These are phyloP conservation scores for Scedosporium minutisporum DNA, from an alignment of 2,329 filamentous ascomycete genomes.

Conservation along the genomic window DNA sequence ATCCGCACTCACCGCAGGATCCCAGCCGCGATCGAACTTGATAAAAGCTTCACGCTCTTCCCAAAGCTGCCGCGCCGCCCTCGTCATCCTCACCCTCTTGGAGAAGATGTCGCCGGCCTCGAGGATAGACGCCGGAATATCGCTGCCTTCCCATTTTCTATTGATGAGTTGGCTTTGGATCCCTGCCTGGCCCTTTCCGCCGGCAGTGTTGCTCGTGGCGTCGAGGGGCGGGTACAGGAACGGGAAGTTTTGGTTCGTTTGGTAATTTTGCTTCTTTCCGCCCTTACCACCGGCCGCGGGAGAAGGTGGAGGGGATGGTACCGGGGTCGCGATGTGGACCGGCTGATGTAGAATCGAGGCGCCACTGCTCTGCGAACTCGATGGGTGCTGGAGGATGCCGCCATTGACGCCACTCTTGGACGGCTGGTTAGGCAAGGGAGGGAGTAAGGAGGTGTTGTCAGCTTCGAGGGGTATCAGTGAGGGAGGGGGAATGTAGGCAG, in stretches of 20 bases:
- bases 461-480: slow-evolving; percentile 76
- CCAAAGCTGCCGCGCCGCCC: slow-evolving; percentile 89
- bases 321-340: slow-evolving; percentile 96
- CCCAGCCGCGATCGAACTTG: slow-evolving; percentile 87
- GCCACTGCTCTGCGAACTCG: slow-evolving; percentile 46
- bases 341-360: slow-evolving; percentile 87
- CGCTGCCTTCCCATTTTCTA: slow-evolving; percentile 83
- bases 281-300: slow-evolving; percentile 80
- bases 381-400: slow-evolving; percentile 49
- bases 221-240: slow-evolving; percentile 95
- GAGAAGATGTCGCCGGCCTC: slow-evolving; percentile 92
- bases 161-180: slow-evolving; percentile 73
- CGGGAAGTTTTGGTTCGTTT: slow-evolving; percentile 97
- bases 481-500: slow-evolving; percentile 83
- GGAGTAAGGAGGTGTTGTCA: slow-evolving; percentile 83
- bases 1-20: slow-evolving; percentile 33
- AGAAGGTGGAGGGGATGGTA: slow-evolving; percentile 88
- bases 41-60: slow-evolving; percentile 85
- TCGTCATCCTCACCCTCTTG: slow-evolving; percentile 78
- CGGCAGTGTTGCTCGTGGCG: slow-evolving; percentile 76
- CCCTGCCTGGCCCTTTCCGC: slow-evolving; percentile 77
- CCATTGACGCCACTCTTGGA: slow-evolving; percentile 49
- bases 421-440: slow-evolving; percentile 69
- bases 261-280: slow-evolving; percentile 97
- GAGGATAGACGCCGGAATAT: slow-evolving; percentile 87